Base-by-base conservation (phyloP, 2,329 filamentous ascomycete genomes). In the Aspergillus eucalypticola region DNA sequence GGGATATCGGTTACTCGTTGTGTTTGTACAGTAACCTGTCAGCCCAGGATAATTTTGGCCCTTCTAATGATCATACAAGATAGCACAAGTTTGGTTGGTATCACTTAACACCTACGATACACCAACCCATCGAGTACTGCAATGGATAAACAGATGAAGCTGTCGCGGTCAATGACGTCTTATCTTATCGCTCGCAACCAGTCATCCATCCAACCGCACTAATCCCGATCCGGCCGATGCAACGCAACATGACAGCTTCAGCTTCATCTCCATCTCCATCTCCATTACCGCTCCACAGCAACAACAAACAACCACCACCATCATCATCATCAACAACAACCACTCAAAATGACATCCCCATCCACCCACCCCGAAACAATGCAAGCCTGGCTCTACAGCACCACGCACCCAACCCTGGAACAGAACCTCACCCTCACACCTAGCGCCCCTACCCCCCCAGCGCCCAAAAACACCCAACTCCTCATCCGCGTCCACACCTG, bases 371-470 rank as follows among this genome's bases (percentile, higher is more conserved):
- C 53, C 13, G 23, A 39, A 60, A 80, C 75, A 17, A 88, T 87
- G 84, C 80, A 79, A 66, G 84, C 84, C 58, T 88, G 85, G 85
- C 79, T 84, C 56, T 88, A 83, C 75, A 75, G 68, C 55, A 72
- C 69, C 62, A 76, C 81, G 4, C 62, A 70, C 2, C 77, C 76
- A 32, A 80, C 79, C 39, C 73, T 88, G 2, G 83, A 86, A 60
- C 82, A 84, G 25, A 82, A 83, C 65, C 76, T 88, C 32, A 72
- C 75, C 8, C 77, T 86, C 25, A 75, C 78, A 64, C 64, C 76
- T 2, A 67, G 73, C 10, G 76, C 80, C 3, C 71, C 80, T 3
- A 67, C 79, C 10, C 81, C 83, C 63, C 64, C 67, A 68, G 15
- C 72, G 71, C 46, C 75, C 64, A 60, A 66, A 67, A n/a, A 74